Evolutionary conservation across 2,329 filamentous ascomycete genomes (phyloP).

Genomic region (Chalara sp.): DNA sequence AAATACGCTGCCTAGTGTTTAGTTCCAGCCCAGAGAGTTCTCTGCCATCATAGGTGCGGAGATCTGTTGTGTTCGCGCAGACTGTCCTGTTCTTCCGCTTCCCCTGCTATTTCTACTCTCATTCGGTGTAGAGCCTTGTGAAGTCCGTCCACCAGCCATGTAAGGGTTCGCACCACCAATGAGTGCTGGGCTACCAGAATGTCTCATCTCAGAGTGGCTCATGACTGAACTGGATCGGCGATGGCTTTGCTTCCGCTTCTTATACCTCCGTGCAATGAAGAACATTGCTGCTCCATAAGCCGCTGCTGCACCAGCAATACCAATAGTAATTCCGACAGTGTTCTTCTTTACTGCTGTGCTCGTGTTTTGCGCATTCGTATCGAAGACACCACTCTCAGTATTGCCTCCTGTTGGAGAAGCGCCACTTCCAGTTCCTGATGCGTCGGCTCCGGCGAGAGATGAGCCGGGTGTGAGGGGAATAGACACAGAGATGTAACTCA

Average conservation of each 20-base stretch:
- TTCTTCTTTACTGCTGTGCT: constrained; percentile 55
- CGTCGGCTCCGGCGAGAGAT: constrained; percentile 26
- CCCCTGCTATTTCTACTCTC: constrained; percentile 47
- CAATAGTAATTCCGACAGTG: constrained; percentile 58
- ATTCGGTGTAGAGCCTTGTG: constrained; percentile 27
- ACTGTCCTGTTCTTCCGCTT: constrained; percentile 36
- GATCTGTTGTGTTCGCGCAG: constrained; percentile 59
- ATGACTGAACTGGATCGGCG: constrained; percentile 53
- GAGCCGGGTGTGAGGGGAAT: constrained; percentile 46
- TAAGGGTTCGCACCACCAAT: constrained; percentile 44
- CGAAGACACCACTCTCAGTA: constrained; percentile 33
- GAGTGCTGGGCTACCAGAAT: constrained; percentile 34
- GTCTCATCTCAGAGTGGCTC: constrained; percentile 42
- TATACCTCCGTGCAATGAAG: constrained; percentile 65
- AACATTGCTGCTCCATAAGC: constrained; percentile 72
- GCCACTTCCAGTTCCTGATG: constrained; percentile 30
- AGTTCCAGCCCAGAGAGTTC: constrained; percentile 74
- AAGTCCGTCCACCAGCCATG: constrained; percentile 30
- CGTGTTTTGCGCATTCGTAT: constrained; percentile 32
- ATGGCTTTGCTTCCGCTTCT: constrained; percentile 56
- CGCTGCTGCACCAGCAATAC: constrained; percentile 58
- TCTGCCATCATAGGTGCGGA: constrained; percentile 70
- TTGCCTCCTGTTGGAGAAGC: constrained; percentile 26
- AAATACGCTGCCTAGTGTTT: constrained; percentile 26
- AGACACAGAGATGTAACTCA: constrained; percentile 74